Percentiles rank a stretch among this genome's conserved stretches.
These are phyloP conservation scores for Durotheca rogersii DNA, from an alignment of 495 filamentous ascomycete species.

Conservation along the genomic window DNA sequence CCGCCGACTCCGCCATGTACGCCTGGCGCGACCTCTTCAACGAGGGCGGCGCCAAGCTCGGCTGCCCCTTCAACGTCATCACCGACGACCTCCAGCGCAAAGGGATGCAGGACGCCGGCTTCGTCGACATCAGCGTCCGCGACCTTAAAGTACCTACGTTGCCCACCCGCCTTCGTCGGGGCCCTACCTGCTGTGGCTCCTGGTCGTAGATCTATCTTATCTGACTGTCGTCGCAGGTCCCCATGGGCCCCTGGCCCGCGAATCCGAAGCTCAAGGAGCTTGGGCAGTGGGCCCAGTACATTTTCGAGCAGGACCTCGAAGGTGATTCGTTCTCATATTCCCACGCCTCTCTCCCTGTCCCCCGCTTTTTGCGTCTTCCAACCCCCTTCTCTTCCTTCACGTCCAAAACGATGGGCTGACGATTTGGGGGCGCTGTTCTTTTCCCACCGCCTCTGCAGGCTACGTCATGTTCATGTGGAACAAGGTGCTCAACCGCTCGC, in stretches of 20 bases:
- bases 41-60: conserved; percentile 32
- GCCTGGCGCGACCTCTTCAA: conserved; percentile 28
- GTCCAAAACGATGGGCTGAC: no score
- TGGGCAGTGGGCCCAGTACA: conserved; percentile 38
- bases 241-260: conserved; percentile 49
- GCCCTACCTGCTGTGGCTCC: no score
- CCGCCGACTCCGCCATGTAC: conserved; percentile 22
- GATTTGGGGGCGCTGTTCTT: no score
- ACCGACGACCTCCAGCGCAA: conserved; percentile 19
- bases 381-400: no score
- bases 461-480: conserved; percentile 37
- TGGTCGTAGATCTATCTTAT: no score
- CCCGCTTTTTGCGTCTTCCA: no score
- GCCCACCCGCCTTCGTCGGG: no score
- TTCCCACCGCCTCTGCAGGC: conserved; percentile 19
- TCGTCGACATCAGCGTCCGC: conserved; percentile 27
- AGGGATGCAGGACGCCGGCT: conserved; percentile 33
- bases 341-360: background rate
- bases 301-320: conserved; percentile 33
- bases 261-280: conserved; percentile 50
- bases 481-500: conserved; percentile 34
- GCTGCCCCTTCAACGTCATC: conserved; percentile 23
- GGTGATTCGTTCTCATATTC: conserved; percentile 20
- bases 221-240: conserved; percentile 22
- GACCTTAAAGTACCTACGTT: conserved; percentile 35